phyloP scores from a whole-genome alignment of 176 grass and related monocot genomes.

The Elaeis guineensis region DNA sequence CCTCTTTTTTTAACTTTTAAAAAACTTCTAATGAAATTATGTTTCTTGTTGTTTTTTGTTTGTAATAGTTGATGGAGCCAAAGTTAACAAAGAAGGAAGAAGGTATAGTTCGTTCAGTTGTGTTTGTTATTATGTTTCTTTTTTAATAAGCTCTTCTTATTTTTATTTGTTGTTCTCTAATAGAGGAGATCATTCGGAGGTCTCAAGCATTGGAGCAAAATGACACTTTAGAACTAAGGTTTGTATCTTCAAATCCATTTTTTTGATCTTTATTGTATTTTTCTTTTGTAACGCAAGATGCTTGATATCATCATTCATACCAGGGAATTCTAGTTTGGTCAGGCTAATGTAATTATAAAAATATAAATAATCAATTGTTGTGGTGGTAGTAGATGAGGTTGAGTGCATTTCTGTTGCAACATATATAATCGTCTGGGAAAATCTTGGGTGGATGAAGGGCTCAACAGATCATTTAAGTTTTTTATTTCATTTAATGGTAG shows the following conservation, averaged over 20 bases:
- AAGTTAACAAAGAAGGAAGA: conserved; percentile 80
- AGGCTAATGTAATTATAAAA: too few species aligned
- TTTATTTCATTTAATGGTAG: too few species aligned
- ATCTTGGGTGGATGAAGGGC: too few species aligned
- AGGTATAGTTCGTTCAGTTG: conserved; percentile 39
- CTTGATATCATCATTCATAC: not conserved
- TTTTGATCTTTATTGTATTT: conserved; percentile 11
- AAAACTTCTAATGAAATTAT: too few species aligned
- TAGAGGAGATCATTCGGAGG: conserved; percentile 65
- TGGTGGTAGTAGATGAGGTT: too few species aligned
- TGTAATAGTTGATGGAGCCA: conserved; percentile 60
- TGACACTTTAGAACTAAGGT: conserved; percentile 74
- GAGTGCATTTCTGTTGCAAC: too few species aligned
- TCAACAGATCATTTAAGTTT: too few species aligned
- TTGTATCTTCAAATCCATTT: conserved; percentile 12
- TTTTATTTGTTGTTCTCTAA: conserved; percentile 4
- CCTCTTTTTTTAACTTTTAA: too few species aligned
- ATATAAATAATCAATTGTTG: too few species aligned
- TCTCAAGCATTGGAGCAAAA: conserved; percentile 68
- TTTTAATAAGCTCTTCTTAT: conserved; percentile 2
- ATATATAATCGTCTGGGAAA: too few species aligned
- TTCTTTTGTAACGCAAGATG: not conserved
- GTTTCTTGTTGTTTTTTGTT: conserved; percentile 16
- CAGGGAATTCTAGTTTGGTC: too few species aligned
- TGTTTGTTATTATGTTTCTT: conserved; percentile 6